phyloP scores from a whole-genome alignment of 1,284 basidiomycete species.

The Volvariella surrecta region DNA sequence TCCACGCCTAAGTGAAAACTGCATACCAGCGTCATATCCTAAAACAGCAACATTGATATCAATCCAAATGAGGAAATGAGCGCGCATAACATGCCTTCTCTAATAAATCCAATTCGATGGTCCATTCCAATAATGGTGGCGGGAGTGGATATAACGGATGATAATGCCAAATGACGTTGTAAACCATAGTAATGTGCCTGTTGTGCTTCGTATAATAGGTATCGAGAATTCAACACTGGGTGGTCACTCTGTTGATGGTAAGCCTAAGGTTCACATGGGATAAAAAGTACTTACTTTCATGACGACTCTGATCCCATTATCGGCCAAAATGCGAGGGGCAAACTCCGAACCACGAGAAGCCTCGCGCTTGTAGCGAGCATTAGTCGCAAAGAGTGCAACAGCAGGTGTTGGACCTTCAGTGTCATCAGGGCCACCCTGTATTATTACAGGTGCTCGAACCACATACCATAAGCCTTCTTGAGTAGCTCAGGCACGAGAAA shows the following conservation, averaged over 20 bases:
- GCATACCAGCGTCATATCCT: slow-evolving; percentile 30
- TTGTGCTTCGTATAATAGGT: slow-evolving; percentile 79
- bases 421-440: background rate
- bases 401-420: slow-evolving; percentile 53
- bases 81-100: slow-evolving; percentile 33
- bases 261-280: background rate
- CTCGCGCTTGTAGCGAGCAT: slow-evolving; percentile 74
- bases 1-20: background rate
- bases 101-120: slow-evolving; percentile 75
- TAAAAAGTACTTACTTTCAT: slow-evolving; percentile 50
- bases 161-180: slow-evolving; percentile 49
- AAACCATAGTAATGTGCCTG: slow-evolving; percentile 79
- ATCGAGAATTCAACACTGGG: slow-evolving; percentile 69
- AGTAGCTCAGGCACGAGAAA: slow-evolving; percentile 72
- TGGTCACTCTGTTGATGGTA: slow-evolving; percentile 51
- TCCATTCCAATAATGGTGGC: slow-evolving; percentile 72
- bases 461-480: slow-evolving; percentile 59
- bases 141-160: slow-evolving; percentile 72
- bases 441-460: background rate
- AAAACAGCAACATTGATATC: slow-evolving; percentile 1
- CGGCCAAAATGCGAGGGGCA: slow-evolving; percentile 71
- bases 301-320: slow-evolving; percentile 66
- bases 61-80: no score
- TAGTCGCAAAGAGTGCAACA: slow-evolving; percentile 68
- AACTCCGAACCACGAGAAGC: slow-evolving; percentile 82